Evolutionary conservation across 805 yeast species (phyloP), one percentile per base, ranked within the genome.

Genomic region (Schwanniomyces yamadae): DNA sequence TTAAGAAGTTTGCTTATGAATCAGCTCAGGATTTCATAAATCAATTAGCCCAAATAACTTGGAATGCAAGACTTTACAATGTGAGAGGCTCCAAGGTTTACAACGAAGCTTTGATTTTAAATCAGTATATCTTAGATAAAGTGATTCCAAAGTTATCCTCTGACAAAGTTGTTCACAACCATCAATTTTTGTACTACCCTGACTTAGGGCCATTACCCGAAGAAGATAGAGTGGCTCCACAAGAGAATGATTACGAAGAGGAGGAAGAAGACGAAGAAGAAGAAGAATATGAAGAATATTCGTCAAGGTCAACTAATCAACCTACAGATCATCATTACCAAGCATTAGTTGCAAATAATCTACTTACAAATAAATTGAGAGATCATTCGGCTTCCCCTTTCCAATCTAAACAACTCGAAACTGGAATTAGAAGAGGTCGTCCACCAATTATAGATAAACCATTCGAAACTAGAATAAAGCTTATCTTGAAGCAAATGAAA

Each of bases 391-490:
- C 44, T 9, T 37, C 41, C 8, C 41, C 41, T 13, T 37, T 25
- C 26, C 44, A 32, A 13, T 23, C 44, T 1, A 36, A 31, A 16
- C 41, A 33, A 16, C 23, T 48, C 16, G 67, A 61, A 30, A 55
- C 61, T 16, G 82, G 87, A 48, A 75, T 78, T 21, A 82, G 86
- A 58, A 74, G 95, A 52, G 95, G 95, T 13, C 74, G 95, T 49
- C 96, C 96, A 4, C 95, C 96, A 2, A 83, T 87, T 38, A 87
- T 88, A 33, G 95, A 86, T 57, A 83, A 80, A 54, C 95, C 95
- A 5, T 90, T 84, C 59, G 97, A 93, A 61, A 88, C 88, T 54
- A 73, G 97, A 44, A 89, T 91, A 61, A 90, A 91, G 59, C 80
- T 87, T 46, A 81, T 93, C 24, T 64, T 93, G 69, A 79, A 95